Evolutionary conservation across 164 flowering plant genomes (phyloP), one percentile per base, ranked within the genome.

Genomic region (Houttuynia cordata): DNA sequence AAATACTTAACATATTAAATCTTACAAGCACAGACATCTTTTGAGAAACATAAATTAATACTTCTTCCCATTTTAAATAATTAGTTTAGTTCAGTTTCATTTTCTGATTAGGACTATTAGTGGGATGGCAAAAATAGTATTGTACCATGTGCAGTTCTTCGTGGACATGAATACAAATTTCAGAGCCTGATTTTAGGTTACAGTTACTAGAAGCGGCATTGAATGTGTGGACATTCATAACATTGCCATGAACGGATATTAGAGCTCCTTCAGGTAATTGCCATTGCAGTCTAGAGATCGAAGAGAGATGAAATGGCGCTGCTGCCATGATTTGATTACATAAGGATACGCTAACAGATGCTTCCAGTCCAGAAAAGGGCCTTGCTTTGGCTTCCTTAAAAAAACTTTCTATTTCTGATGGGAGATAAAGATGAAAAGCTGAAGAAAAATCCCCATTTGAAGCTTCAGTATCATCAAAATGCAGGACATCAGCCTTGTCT

Each of bases 221-320:
- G 56, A 45, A 53, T 30, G 53, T 62, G 68, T 87, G 82, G 50
- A 88, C 59, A 52, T 78, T 79, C 64, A 79, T 62, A 58, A 89
- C 82, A 62, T 76, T 64, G 62, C 96, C 98, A 61, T 59, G 58
- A 15, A 92, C n/a, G 63, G 91, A 76, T 59, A 76, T 47, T 62
- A 92, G 61, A 65, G 77, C 73, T 60, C 93, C 98, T 58, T 69
- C 82, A 21, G 89, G 87, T 67, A 82, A 67, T 60, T 59, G 40
- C 64, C 60, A 60, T 42, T 55, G 68, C 47, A 70, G 66, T 57
- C 57, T 57, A 42, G 73, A n/a, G 40, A 67, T 4, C 64, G 57
- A 72, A 62, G 58, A 73, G 58, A 68, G 59, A 41, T 53, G 69
- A 51, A 10, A 3, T 24, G 67, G 58, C 34, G 64, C 53, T 60